phyloP scores from a whole-genome alignment of 352 stramenopile genomes.

The Pelagophyceae sp. region DNA sequence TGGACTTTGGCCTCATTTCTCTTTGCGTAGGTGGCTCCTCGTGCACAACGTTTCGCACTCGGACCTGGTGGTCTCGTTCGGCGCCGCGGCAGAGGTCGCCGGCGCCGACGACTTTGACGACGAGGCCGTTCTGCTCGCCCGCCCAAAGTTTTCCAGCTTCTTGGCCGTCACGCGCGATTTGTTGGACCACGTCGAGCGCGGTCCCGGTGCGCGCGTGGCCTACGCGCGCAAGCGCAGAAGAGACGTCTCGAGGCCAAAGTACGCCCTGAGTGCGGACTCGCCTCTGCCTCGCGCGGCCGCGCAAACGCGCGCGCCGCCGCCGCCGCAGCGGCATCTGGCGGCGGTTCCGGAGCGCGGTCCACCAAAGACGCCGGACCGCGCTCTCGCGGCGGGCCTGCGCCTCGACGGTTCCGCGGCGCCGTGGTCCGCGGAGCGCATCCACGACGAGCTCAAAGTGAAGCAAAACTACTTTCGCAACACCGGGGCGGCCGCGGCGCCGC shows the following conservation, averaged over 20 bases:
- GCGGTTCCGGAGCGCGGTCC: too few relatives aligned
- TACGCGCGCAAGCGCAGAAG: slow-evolving; percentile 35
- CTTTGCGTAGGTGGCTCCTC: slow-evolving; percentile 56
- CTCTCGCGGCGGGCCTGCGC: slow-evolving; percentile 34
- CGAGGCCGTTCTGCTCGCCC: slow-evolving; percentile 41
- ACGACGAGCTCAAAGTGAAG: not conserved
- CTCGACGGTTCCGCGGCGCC: not conserved
- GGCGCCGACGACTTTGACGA: slow-evolving; percentile 32
- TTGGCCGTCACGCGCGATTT: slow-evolving; percentile 62
- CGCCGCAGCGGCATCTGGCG: too few relatives aligned
- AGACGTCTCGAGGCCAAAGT: not conserved
- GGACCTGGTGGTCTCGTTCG: slow-evolving; percentile 75
- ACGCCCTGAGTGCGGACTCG: too few relatives aligned
- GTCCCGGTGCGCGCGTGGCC: not conserved
- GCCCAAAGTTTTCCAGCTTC: slow-evolving; percentile 75
- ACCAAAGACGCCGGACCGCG: slow-evolving; percentile 23
- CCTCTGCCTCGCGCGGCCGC: too few relatives aligned
- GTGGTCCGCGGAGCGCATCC: slow-evolving; percentile 15
- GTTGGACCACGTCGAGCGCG: not conserved
- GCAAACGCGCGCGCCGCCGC: too few relatives aligned
- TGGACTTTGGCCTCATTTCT: too few relatives aligned
- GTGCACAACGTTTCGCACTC: slow-evolving; percentile 94
- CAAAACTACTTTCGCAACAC: slow-evolving; percentile 2
- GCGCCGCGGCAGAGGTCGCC: slow-evolving; percentile 16
- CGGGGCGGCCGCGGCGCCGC: too few relatives aligned